Evolutionary conservation across 306 rosid species (phyloP), one percentile per base, ranked within the genome.

Genomic region (Bauhinia variegata): DNA sequence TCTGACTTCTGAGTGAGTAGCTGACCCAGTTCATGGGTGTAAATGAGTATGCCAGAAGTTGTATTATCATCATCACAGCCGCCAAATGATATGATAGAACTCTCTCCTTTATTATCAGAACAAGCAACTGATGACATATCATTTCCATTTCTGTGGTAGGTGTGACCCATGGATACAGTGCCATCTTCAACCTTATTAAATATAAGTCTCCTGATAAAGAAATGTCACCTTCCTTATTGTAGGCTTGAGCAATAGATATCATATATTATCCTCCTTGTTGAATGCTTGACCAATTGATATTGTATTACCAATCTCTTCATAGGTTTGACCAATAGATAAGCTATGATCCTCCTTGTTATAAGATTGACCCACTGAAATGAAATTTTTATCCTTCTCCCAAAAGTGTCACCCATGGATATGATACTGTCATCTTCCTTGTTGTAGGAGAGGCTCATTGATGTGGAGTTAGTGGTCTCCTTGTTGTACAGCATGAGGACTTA

Each of bases 81-180:
- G 15, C 89, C 89, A 72, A 84, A 84, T 28, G 89, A 84, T 75
- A 84, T 84, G 69, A 81, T 80, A 36, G 88, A 78, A 68, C 88
- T 72, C 71, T 78, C 84, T n/a, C 77, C 79, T 42, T 72, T 75
- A 38, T 50, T 75, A 61, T 64, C 75, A 19, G 88, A 63, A 38
- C 72, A 79, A 64, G 81, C 74, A 62, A 74, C 31, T 0, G 64
- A 60, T 41, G 66, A 32, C 50, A 53, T 51, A 56, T 38, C 63
- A 43, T 32, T 78, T 50, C 66, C 75, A 23, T n/a, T 74, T 44
- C 70, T 54, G 68, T 47, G 50, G 61, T 65, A 74, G 66, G 80
- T 14, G 38, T 77, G 77, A 71, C 70, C 56, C 36, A 68, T 11
- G 7, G 85, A 70, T 52, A 70, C 5, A 39, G 65, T 43, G 59